phyloP scores from a whole-genome alignment of 345 rosid genomes.

The Eucalyptus curtisii region DNA sequence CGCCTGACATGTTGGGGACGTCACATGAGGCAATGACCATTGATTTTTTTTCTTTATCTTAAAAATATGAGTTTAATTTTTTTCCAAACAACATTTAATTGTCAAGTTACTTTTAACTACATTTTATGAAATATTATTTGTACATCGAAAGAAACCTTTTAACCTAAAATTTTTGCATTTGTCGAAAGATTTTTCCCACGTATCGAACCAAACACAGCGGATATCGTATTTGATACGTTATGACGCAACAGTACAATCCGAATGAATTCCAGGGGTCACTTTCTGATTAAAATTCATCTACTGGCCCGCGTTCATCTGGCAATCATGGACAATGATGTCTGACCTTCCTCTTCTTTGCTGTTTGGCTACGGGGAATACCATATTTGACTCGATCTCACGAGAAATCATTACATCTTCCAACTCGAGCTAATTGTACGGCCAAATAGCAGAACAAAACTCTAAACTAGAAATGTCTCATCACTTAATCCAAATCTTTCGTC shows the following conservation, averaged over 20 bases:
- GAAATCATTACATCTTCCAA: background rate
- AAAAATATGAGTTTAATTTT: too few species aligned
- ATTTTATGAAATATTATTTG: too few species aligned
- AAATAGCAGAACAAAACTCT: background rate
- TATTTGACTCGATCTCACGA: background rate
- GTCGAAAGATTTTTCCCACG: background rate
- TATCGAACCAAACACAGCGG: background rate
- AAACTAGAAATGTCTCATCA: background rate
- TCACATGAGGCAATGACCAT: background rate
- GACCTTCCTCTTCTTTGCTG: background rate
- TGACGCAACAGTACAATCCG: accelerated
- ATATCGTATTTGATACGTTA: background rate
- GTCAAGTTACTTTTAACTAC: too few species aligned
- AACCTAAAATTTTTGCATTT: background rate
- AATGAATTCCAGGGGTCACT: background rate
- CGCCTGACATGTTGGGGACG: accelerated
- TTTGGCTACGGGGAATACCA: background rate
- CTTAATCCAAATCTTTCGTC: background rate
- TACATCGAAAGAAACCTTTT: background rate
- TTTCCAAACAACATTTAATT: too few species aligned
- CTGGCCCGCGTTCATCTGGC: background rate
- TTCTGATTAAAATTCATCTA: background rate
- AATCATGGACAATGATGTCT: background rate
- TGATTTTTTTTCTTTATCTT: background rate
- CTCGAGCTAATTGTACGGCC: background rate